phyloP scores from a whole-genome alignment of 2,329 filamentous ascomycete genomes.

The Clarireedia sp. region DNA sequence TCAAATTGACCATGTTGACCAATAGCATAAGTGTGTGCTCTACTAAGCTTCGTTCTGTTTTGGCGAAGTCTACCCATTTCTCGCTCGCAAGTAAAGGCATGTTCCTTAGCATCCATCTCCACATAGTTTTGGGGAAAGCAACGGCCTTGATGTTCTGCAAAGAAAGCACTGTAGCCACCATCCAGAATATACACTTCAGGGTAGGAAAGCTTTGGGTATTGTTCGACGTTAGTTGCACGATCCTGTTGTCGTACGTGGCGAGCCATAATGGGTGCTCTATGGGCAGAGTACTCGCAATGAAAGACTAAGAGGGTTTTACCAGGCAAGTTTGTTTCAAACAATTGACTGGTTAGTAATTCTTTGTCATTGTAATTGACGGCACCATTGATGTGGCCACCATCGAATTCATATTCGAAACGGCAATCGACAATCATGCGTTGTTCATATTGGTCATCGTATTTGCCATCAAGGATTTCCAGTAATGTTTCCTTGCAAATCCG shows the following conservation, averaged over 20 bases:
- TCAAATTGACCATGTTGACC: conserved; percentile 58
- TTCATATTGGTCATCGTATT: conserved; percentile 67
- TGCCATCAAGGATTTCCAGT: conserved; percentile 78
- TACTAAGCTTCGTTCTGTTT: conserved; percentile 69
- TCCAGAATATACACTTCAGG: conserved; percentile 96
- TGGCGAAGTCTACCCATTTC: conserved; percentile 91
- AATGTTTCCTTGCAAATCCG: conserved; percentile 78
- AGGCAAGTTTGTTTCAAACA: conserved; percentile 61
- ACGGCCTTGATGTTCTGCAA: conserved; percentile 64
- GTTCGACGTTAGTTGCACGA: conserved; percentile 73
- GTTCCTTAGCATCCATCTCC: conserved; percentile 88
- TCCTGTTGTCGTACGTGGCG: conserved; percentile 87
- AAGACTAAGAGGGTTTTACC: conserved; percentile 78
- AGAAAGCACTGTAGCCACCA: conserved; percentile 93
- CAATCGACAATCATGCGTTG: conserved; percentile 88
- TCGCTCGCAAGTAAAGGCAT: conserved; percentile 86
- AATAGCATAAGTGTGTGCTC: conserved; percentile 93
- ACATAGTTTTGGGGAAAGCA: conserved; percentile 96
- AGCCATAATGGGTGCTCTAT: conserved; percentile 93
- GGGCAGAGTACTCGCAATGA: conserved; percentile 97
- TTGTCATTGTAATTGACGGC: conserved; percentile 98
- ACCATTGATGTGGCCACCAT: conserved; percentile 88
- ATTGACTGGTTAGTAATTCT: conserved; percentile 69
- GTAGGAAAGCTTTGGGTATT: conserved; percentile 84
- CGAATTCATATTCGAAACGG: conserved; percentile 97